Base-by-base conservation (phyloP, 2,329 filamentous ascomycete species). In the Cordyceps sp. region DNA sequence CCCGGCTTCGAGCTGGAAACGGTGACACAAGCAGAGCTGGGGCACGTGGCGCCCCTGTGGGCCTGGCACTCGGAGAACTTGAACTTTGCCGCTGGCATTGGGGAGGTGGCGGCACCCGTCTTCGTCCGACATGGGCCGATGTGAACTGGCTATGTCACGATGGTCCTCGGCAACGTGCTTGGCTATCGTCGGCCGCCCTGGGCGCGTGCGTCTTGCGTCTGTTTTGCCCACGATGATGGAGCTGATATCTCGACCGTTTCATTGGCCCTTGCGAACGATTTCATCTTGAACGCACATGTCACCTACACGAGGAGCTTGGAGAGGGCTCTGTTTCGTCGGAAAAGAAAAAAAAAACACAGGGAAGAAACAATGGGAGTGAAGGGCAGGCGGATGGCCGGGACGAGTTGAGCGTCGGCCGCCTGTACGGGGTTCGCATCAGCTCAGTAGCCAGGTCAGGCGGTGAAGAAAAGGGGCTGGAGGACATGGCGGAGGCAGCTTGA, bases 31-130 rank as follows among this genome's bases (percentile, higher is more conserved):
- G 36, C 34, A 2, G 37, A 45, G 26, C 34, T 45, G 13, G 42
- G 42, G 10, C 41, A 41, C 12, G 37, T 45, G 3, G 42, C 42
- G 8, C 42, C 42, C 2, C 31, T 45, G 2, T 45, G 42, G 42
- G 38, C 18, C 19, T 45, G 42, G 42, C 42, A 45, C 27, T 43
- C 41, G 18, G 37, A 28, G 25, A 45, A 45, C 16, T 16, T 45
- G 16, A 33, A 39, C 21, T 35, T 40, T 30, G 30, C 28, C 14
- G 33, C 28, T 17, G 32, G 33, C 25, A 20, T 27, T 4, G 30
- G 23, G 8, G 15, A 19, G 10, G 14, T 17, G 4, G 10, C 15
- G 10, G 33, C 28, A 7, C 25, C 30, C 4, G 14, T 8, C 14
- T 8, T 13, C 12, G 12, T 25, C n/a, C n/a, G n/a, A n/a, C n/a